Evolutionary conservation across 495 filamentous ascomycete genomes (phyloP).

Genomic region (Hapsidospora chrysogenum): DNA sequence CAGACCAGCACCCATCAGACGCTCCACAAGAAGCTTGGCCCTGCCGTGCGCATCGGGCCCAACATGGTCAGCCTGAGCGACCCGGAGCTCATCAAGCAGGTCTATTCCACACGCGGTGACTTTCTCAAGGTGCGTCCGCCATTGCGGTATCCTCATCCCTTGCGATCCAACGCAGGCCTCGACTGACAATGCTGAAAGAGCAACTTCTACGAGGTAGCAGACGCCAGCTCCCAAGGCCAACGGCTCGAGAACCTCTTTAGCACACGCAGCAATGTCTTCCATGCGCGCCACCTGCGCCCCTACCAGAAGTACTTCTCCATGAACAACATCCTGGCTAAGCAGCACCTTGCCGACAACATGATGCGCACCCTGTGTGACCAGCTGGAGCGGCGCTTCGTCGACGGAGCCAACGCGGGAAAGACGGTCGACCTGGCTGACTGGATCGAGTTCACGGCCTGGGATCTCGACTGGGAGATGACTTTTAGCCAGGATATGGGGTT

Average conservation of each 20-base stretch:
- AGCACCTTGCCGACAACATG: background rate
- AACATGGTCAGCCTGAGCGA: slow-evolving; percentile 5
- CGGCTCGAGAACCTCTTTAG: background rate
- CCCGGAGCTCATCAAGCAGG: background rate
- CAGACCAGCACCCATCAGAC: background rate
- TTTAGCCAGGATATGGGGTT: background rate
- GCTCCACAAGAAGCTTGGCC: slow-evolving; percentile 24
- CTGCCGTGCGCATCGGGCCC: slow-evolving; percentile 29
- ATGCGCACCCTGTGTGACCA: background rate
- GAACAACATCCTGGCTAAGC: background rate
- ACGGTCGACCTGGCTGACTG: background rate
- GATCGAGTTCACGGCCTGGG: background rate
- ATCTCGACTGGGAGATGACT: background rate
- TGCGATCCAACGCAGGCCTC: too few relatives aligned
- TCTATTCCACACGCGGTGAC: background rate
- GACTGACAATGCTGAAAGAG: too few relatives aligned
- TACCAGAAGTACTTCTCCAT: background rate
- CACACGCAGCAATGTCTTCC: background rate
- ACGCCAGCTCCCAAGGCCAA: background rate
- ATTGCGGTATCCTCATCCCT: background rate
- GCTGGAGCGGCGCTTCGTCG: background rate
- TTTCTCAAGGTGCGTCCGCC: background rate
- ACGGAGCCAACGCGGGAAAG: background rate
- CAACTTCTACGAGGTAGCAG: background rate
- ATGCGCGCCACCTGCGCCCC: background rate